Conservation (phyloP, 768 basidiomycete genomes). For the Nevesoporus exiguus region DNA sequence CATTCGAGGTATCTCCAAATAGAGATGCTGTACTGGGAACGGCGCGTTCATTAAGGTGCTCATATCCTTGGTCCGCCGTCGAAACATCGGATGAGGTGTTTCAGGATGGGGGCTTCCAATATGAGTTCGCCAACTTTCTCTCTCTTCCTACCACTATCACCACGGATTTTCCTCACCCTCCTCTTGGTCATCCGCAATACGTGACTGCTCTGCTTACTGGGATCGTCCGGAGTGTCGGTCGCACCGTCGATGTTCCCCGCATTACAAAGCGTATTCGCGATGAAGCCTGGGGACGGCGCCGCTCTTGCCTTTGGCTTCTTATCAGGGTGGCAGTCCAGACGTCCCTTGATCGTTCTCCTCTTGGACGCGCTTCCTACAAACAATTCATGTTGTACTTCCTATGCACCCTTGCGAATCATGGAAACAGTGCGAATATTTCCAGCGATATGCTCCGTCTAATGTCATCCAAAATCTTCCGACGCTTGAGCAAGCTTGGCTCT, state of each 20-base stretch:
- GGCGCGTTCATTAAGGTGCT: too few relatives aligned
- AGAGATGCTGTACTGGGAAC: too few relatives aligned
- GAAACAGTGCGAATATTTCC: conserved; percentile 4
- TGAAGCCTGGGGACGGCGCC: background rate
- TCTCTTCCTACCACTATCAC: too few relatives aligned
- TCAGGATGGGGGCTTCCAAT: too few relatives aligned
- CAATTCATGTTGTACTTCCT: conserved; percentile 43
- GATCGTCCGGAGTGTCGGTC: background rate
- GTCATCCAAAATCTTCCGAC: conserved; percentile 18
- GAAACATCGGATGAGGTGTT: too few relatives aligned
- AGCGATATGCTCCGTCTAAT: conserved; percentile 27
- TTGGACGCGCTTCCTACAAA: conserved; percentile 35
- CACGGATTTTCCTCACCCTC: too few relatives aligned
- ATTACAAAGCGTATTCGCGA: conserved; percentile 21
- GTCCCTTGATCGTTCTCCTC: conserved; percentile 5
- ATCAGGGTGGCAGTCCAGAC: conserved; percentile 31
- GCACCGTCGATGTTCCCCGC: conserved; percentile 4
- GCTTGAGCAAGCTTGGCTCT: conserved; percentile 10
- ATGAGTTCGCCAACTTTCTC: too few relatives aligned
- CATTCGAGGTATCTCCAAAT: too few relatives aligned
- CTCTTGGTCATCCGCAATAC: too few relatives aligned
- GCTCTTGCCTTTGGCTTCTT: conserved; percentile 29
- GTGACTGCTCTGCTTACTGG: too few relatives aligned
- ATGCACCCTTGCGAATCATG: conserved; percentile 22
- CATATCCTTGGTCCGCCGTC: too few relatives aligned